These are phyloP conservation scores for Aspergillus quadrilineatus DNA, from an alignment of 2,329 filamentous ascomycete species.

Conservation along the genomic window DNA sequence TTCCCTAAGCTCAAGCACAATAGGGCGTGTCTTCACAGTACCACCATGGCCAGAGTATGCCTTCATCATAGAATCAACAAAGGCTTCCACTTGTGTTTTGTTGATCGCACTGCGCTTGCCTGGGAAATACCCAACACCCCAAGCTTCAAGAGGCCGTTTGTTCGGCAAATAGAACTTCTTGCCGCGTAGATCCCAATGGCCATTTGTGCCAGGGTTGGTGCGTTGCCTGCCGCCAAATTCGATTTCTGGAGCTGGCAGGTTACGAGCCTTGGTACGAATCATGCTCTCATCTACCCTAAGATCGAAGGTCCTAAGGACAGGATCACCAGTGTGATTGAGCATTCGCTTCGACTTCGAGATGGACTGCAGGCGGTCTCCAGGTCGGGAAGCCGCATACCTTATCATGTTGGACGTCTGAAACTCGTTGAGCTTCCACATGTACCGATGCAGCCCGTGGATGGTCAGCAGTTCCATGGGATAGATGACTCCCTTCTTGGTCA, in stretches of 20 bases:
- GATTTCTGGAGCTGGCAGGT: slow-evolving; percentile 71
- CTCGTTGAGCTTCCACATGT: slow-evolving; percentile 59
- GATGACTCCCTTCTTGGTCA: slow-evolving; percentile 55
- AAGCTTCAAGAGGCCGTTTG: slow-evolving; percentile 61
- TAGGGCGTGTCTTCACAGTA: slow-evolving; percentile 47
- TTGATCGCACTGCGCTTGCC: slow-evolving; percentile 52
- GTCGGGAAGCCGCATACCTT: slow-evolving; percentile 82
- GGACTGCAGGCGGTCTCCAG: slow-evolving; percentile 63
- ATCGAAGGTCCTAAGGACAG: slow-evolving; percentile 69
- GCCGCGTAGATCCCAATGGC: slow-evolving; percentile 83
- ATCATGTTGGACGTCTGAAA: slow-evolving; percentile 81
- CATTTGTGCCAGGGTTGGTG: slow-evolving; percentile 62
- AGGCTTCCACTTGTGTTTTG: slow-evolving; percentile 49
- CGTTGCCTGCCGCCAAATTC: slow-evolving; percentile 59
- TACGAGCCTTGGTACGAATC: slow-evolving; percentile 65
- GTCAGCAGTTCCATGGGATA: slow-evolving; percentile 58
- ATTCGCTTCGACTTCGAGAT: slow-evolving; percentile 68
- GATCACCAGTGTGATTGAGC: slow-evolving; percentile 68
- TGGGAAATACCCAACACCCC: slow-evolving; percentile 71
- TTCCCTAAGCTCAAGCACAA: slow-evolving; percentile 42
- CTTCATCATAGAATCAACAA: slow-evolving; percentile 61
- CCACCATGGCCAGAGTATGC: slow-evolving; percentile 64
- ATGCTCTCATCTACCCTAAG: slow-evolving; percentile 66
- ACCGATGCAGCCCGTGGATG: slow-evolving; percentile 57
- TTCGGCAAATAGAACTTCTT: slow-evolving; percentile 75